Evolutionary conservation across 352 stramenopile genomes (phyloP), one percentile per base, ranked within the genome.

Genomic region (Phytopythium chamaehyphon): DNA sequence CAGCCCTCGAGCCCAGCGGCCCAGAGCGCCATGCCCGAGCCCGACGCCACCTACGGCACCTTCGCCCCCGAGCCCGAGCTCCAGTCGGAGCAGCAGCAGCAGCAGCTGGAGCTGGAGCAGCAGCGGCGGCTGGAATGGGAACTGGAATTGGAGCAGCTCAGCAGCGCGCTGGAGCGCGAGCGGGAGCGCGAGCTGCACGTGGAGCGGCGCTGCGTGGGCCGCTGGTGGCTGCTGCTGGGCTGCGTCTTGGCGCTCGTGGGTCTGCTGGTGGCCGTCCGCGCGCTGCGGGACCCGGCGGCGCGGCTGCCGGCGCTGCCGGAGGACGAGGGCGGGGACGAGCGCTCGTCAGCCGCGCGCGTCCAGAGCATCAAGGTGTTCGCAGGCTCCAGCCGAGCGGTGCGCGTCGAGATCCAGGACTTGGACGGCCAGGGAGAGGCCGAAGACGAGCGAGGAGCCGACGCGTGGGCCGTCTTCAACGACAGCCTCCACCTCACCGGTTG

Each of bases 381-480:
- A 7, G 28, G 36, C 9, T 8, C 18, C 6, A 23, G 3, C 22
- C 22, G 9, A 18, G 26, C 24, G 10, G 36, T 58, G 7, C n/a
- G 46, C 22, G 51, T 40, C 39, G 21, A 51, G 28, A 38, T 69
- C 33, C 50, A 35, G 39, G 26, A 5, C 28, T 33, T 33, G 5
- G 23, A 1, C 15, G 26, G 38, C 10, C 39, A 57, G 2, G 2
- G 7, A 38, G 21, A 18, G 2, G 15, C 18, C 19, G 21, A 12
- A 3, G 6, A 1, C 9, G 22, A n/a, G n/a, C n/a, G 12, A 16
- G 23, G 22, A 14, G 21, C 14, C 31, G 61, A 76, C 40, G 73
- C 73, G 4, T 78, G 59, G 61, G 71, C 63, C 8, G 64, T 49
- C 1, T 86, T 83, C 48, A 83, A 86, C 50, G 71, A 86, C 55